Evolutionary conservation across 305 asterid species (phyloP).

Genomic region (Fraxinus ornus): DNA sequence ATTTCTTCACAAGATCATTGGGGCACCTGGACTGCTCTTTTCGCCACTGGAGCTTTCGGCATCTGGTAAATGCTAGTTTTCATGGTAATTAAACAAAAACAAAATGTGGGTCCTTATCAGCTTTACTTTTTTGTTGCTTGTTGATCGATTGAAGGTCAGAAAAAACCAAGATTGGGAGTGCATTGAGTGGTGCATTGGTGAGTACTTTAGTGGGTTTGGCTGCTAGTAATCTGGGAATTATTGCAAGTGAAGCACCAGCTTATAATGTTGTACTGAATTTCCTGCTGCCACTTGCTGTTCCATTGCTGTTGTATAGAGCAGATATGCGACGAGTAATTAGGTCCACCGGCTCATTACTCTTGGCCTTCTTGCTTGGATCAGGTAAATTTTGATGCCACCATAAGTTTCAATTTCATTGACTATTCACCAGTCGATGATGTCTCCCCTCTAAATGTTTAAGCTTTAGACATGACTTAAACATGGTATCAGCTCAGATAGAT

Average conservation of each 20-base stretch:
- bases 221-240: conserved; percentile 76
- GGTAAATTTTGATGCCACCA: conserved; percentile 34
- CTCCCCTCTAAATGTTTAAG: background rate
- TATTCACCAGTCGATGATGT: background rate
- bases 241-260: conserved; percentile 69
- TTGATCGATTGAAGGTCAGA: conserved; percentile 64
- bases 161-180: conserved; percentile 75
- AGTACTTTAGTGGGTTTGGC: conserved; percentile 71
- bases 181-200: conserved; percentile 86
- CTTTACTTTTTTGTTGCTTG: background rate
- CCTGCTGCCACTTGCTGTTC: conserved; percentile 84
- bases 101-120: background rate
- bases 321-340: conserved; percentile 72
- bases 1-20: conserved; percentile 74
- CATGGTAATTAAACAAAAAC: background rate
- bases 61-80: conserved; percentile 51
- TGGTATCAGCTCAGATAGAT: background rate
- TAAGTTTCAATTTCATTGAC: background rate
- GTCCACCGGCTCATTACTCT: conserved; percentile 76
- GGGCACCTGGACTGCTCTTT: conserved; percentile 85
- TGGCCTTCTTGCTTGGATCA: conserved; percentile 91
- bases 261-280: conserved; percentile 62
- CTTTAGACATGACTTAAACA: background rate
- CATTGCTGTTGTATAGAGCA: conserved; percentile 81
- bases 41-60: conserved; percentile 77